Evolutionary conservation across 2,329 filamentous ascomycete genomes (phyloP), one percentile per base, ranked within the genome.

Genomic region (Corinectria fuckeliana): DNA sequence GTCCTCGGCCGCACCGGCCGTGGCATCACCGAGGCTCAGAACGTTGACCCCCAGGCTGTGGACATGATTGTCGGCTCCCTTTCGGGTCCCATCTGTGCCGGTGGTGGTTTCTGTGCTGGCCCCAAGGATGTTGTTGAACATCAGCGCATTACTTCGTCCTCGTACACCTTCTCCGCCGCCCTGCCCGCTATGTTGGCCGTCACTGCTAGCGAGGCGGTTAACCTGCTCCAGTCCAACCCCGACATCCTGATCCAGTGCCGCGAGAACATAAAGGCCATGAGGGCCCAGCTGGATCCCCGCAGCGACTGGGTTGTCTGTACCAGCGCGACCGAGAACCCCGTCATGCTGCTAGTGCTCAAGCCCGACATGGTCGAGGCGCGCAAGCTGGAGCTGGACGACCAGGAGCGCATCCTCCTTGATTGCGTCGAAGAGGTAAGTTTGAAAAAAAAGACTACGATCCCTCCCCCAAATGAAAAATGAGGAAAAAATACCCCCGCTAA

Each of bases 1-100:
- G 91, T 98, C 16, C 85, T 99, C 5, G 95, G 95, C 47, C 86
- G 93, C 62, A 97, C 92, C 23, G 96, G 95, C 18, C 89, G 93
- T 51, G 95, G 95, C 59, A 83, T 98, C 36, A 98, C 95, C 0
- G 96, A 99, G 80, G 92, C 94, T 5, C 95, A 98, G 73, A 97
- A 98, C 69, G 94, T 99, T 16, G 95, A 98, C 74, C 88, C 94
- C 0, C 87, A 90, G 9, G 91, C 96, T 73, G 89, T 99, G 49
- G 95, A 99, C 79, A 97, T 99, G 93, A 94, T 99, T 67, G 86
- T 98, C 51, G 95, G 96, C 41, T 96, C 92, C 32, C 86, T 99
- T 44, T 89, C 94, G 11, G 94, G 95, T 2, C 91, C 93, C 14
- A 83, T 99, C 34, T 95, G 94, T 72, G 93, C 92, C 9, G 94